Base-by-base conservation (phyloP, 2,329 filamentous ascomycete genomes). In the Colletotrichum spaethianum region DNA sequence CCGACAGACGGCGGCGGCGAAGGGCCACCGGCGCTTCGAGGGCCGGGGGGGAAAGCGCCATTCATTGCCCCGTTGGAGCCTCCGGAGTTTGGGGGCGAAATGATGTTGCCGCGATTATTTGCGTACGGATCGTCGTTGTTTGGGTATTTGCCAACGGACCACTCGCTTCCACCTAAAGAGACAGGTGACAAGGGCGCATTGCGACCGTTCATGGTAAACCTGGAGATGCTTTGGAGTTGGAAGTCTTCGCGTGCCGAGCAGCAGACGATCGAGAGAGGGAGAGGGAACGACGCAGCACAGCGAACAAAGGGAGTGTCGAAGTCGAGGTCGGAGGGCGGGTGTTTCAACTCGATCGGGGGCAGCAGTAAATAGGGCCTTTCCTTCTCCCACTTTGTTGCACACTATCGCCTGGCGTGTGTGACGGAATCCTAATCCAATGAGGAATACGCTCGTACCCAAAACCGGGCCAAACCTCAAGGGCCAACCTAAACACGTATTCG, bases 1-100 rank as follows among this genome's bases (percentile, higher is more conserved):
- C 93, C 94, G 76, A 98, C 88, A 6, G 96, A 98, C 75, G 93
- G 94, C 33, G 96, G 96, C 66, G 96, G 95, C 62, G 96, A 98
- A 63, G 96, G 90, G 33, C 87, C 89, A 75, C 89, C 89, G 74
- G 84, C 84, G 80, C 85, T 90, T 83, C 86, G 87, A 81, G 86
- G 88, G 74, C 84, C 86, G 40, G 87, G 80, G 63, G 89, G 84
- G 78, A 89, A 91, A 75, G 83, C 78, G 77, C 85, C 87, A 82
- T 90, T 92, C 85, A 92, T 90, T 78, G 75, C 77, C 78, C 84
- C 83, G 85, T 86, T 86, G 75, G 88, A 87, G 79, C 89, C 86
- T 81, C 88, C 92, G 64, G 93, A 94, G 77, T 90, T 89, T 59
- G 92, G 92, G 77, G 93, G 92, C 74, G 93, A 93, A 78, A 87